Base-by-base conservation (phyloP, 106 monocot genomes). In the Vanilla planifolia region DNA sequence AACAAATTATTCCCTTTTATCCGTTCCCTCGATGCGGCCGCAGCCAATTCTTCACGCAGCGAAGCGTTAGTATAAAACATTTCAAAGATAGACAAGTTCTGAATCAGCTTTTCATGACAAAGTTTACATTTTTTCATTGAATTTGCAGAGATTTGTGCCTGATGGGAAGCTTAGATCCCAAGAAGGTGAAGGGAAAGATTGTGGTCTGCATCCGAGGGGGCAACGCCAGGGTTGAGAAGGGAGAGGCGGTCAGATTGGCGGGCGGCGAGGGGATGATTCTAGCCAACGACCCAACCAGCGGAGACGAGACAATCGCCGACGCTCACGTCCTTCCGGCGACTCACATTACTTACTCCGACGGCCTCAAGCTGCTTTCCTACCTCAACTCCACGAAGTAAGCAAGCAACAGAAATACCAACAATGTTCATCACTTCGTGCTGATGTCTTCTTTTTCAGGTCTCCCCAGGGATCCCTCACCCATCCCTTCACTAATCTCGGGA, bases 121-220 rank as follows among this genome's bases (percentile, higher is more conserved):
- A n/a, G n/a, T n/a, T n/a, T n/a, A n/a, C n/a, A n/a, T n/a, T n/a
- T n/a, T n/a, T n/a, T n/a, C n/a, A n/a, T n/a, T 20, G 24, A 43
- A 22, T 40, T 21, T 51, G 72, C 64, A 79, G 79, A 8, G 23
- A 55, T 23, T 32, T 69, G 27, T 79, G 79, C 44, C 13, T 44
- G 7, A 1, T 16, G 42, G 68, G 44, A 8, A 63, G 72, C 6
- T 62, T 79, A 0, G 79, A 79, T n/a, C 57, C 64, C 1, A 24
- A 39, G 16, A 73, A 79, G 37, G 73, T 65, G 43, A 79, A 65
- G 59, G 73, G 79, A 6, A 79, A 79, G 73, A 73, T 79, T 16
- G 64, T 79, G 10, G 79, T 73, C 2, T 70, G 70, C 20, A 61
- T 42, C 1, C 19, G 70, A 3, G 70, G 70, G 40, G 52, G n/a